These are phyloP conservation scores for Salvia splendens DNA, from an alignment of 257 asterid species.

Conservation along the genomic window DNA sequence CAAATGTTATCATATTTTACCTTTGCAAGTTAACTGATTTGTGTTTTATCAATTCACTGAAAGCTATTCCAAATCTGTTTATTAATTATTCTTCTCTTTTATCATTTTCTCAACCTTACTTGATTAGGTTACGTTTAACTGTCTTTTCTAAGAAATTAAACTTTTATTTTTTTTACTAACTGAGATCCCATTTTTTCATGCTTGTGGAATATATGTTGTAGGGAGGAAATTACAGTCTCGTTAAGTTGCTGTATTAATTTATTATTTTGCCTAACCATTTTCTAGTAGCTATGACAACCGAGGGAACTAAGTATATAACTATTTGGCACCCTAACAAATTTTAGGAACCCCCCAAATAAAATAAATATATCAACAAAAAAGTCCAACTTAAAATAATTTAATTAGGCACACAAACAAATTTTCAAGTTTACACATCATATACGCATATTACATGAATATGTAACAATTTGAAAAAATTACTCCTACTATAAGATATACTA, in stretches of 20 bases:
- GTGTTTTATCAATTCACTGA: constrained; percentile 34
- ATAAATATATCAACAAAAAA: too few relatives aligned
- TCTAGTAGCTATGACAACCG: background rate
- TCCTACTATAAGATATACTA: too few relatives aligned
- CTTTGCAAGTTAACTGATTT: constrained; percentile 44
- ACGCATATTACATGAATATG: too few relatives aligned
- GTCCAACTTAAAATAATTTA: background rate
- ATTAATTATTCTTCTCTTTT: constrained; percentile 17
- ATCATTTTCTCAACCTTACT: background rate
- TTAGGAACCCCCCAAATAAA: too few relatives aligned
- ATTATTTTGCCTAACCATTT: too few relatives aligned
- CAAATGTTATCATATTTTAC: constrained; percentile 21
- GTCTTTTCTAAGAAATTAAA: background rate
- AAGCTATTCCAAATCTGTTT: constrained; percentile 48
- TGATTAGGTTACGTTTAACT: too few relatives aligned
- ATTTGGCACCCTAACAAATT: too few relatives aligned
- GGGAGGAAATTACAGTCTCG: background rate
- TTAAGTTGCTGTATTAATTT: background rate
- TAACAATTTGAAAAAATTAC: too few relatives aligned
- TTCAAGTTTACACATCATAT: too few relatives aligned
- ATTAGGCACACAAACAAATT: too few relatives aligned
- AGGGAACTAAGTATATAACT: background rate
- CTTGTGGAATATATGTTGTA: background rate
- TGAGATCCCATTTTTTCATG: background rate
- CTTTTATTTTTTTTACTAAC: background rate